A percentile compares a stretch with the other conserved stretches of the same genome.
phyloP scores from a whole-genome alignment of 2,329 filamentous ascomycete genomes.

The Penicillium sclerotigenum region DNA sequence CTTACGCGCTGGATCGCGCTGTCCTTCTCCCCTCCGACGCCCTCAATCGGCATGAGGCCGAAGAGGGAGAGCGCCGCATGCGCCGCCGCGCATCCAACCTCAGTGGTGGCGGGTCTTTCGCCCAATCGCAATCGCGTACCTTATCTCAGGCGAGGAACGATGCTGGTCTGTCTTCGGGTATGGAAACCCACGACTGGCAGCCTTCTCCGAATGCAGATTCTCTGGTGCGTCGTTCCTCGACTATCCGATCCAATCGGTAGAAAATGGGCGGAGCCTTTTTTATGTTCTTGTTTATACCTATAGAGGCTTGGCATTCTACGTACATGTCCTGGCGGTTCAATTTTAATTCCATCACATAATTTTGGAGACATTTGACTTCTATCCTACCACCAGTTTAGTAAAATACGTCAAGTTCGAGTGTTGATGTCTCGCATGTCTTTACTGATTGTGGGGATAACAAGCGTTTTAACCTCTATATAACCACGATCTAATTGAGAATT shows the following conservation, averaged over 20 bases:
- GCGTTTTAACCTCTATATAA: neutral
- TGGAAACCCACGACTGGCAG: conserved; percentile 26
- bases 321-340: neutral
- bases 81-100: conserved; percentile 38
- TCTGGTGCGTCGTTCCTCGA: conserved; percentile 30
- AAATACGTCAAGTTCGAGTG: too few species aligned
- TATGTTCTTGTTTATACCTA: conserved; percentile 10
- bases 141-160: conserved; percentile 25
- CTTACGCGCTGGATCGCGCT: conserved; percentile 66
- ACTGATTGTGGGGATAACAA: neutral
- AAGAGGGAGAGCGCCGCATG: conserved; percentile 49
- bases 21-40: conserved; percentile 65
- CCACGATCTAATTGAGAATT: neutral
- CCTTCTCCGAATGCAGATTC: conserved; percentile 17
- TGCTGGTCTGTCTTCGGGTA: conserved; percentile 22
- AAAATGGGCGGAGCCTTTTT: neutral
- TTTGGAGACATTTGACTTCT: neutral
- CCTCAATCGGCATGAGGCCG: conserved; percentile 59
- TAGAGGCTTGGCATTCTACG: conserved; percentile 13
- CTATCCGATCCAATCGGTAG: conserved; percentile 27
- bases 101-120: conserved; percentile 29
- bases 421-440: neutral
- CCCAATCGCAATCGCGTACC: conserved; percentile 21
- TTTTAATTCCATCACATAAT: conserved; percentile 2
- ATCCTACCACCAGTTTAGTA: neutral